Evolutionary conservation across 83 land plant genomes (phyloP).

Genomic region (Isoetes engelmannii): DNA sequence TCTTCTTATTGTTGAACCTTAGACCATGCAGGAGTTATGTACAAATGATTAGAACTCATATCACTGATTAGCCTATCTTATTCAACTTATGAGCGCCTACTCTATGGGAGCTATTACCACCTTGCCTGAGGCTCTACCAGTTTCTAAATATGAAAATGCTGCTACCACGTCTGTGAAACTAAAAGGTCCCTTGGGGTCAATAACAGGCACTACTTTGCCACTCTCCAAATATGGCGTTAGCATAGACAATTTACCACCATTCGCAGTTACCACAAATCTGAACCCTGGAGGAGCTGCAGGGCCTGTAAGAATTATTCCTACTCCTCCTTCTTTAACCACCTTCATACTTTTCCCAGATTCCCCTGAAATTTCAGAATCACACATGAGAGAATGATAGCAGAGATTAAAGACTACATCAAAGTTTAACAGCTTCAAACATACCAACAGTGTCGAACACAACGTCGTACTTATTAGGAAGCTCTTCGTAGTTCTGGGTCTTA

Average conservation of each 20-base stretch:
- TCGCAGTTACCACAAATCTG: constrained; percentile 79
- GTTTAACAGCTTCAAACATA: constrained; percentile 12
- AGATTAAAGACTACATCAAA: not conserved
- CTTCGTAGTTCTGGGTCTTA: constrained; percentile 75
- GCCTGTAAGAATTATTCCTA: constrained; percentile 65
- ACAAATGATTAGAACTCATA: no score
- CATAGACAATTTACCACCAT: constrained; percentile 57
- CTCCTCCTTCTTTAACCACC: constrained; percentile 80
- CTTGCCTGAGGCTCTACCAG: constrained; percentile 45
- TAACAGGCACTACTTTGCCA: constrained; percentile 59
- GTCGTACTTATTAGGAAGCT: constrained; percentile 71
- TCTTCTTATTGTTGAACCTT: no score
- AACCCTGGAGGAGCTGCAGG: constrained; percentile 77
- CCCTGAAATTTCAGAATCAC: constrained; percentile 38
- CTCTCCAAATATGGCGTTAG: constrained; percentile 67
- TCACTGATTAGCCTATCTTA: no score
- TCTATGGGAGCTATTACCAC: constrained; percentile 43
- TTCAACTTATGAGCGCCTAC: no score
- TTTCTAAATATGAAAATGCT: constrained; percentile 42
- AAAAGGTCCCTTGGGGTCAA: constrained; percentile 41
- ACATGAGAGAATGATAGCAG: not conserved
- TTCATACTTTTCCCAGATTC: constrained; percentile 65
- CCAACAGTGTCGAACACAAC: constrained; percentile 89
- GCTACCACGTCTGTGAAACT: constrained; percentile 25
- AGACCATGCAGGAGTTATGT: no score